A percentile compares a stretch with the other conserved stretches of the same genome.
Conservation (phyloP, 768 basidiomycete species). For the Heimioporus sp. region DNA sequence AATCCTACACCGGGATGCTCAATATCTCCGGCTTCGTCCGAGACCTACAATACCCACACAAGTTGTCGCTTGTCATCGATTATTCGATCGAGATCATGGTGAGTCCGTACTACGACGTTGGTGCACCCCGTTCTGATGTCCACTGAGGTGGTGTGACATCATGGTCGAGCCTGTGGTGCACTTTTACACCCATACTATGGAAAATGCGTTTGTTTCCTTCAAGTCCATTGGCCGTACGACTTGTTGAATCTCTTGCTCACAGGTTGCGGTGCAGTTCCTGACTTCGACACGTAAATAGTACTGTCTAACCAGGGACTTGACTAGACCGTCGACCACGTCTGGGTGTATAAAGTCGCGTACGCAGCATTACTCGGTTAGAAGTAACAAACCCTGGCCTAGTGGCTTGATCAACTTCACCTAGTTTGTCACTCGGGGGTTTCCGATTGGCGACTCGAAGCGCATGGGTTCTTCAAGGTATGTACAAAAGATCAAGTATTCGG, state of each 20-base stretch:
- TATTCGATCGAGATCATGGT: conserved; percentile 59
- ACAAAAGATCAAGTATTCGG: no score
- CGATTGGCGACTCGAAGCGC: no score
- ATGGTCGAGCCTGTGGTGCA: conserved; percentile 47
- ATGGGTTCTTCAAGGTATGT: no score
- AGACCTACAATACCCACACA: conserved; percentile 51
- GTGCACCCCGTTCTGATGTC: conserved; percentile 7
- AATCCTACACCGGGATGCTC: conserved; percentile 53
- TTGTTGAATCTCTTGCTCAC: no score
- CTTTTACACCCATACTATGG: conserved; percentile 45
- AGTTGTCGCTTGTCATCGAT: conserved; percentile 45
- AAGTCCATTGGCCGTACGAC: no score
- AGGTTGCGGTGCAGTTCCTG: conserved; percentile 51
- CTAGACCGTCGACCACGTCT: conserved; percentile 32
- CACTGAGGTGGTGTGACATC: conserved; percentile 53
- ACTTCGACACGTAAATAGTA: conserved; percentile 44
- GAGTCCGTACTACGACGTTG: conserved; percentile 3
- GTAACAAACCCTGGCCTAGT: no score
- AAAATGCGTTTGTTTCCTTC: conserved; percentile 28
- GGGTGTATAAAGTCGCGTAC: conserved; percentile 42
- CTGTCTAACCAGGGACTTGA: no score
- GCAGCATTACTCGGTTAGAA: no score
- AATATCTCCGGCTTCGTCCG: conserved; percentile 52
- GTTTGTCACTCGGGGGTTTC: no score
- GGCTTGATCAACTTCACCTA: no score